Evolutionary conservation across 257 asterid species (phyloP), one percentile per base, ranked within the genome.

Genomic region (Lavandula angustifolia): DNA sequence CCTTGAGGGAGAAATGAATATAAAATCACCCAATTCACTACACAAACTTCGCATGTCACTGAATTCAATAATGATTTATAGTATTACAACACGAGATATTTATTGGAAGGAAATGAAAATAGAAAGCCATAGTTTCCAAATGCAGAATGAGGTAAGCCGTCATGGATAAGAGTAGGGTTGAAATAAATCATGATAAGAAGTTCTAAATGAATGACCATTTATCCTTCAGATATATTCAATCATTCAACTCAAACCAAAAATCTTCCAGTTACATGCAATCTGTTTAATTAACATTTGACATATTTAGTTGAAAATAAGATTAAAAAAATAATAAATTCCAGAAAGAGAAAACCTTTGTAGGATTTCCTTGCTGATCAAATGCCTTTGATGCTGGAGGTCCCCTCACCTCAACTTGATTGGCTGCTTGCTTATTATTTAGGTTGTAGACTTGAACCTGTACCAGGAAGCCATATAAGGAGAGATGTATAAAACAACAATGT

Each of bases 371-470:
- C 75, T 68, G 80, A 68, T 92, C 97, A 77, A 84, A 92, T 49
- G 97, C 96, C 78, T 89, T 89, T 3, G 87, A 84, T 67, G 81
- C 85, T 56, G 96, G 99, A 73, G 99, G 99, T 67, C 97, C 99
- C 51, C 99, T 91, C 64, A 86, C 79, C 85, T 89, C 99, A 74
- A 85, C 75, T 80, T 85, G 80, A 74, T 78, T 82, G 74, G 87
- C 86, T 62, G 62, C 84, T 75, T 92, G 99, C 88, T 82, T 89
- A 52, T 80, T 72, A 66, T 75, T 74, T 54, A 92, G 75, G 51
- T 81, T 76, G 60, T 81, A 76, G 14, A 92, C 82, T 42, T 41
- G 77, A 74, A 84, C 87, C 97, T 92, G 85, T 80, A 70, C 54
- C 57, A 62, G 35, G 46, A 58, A 70, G 42, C 56, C 37, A 64